These are phyloP conservation scores for Pseudocercospora fijiensis DNA, from an alignment of 2,329 filamentous ascomycete species.

Conservation along the genomic window DNA sequence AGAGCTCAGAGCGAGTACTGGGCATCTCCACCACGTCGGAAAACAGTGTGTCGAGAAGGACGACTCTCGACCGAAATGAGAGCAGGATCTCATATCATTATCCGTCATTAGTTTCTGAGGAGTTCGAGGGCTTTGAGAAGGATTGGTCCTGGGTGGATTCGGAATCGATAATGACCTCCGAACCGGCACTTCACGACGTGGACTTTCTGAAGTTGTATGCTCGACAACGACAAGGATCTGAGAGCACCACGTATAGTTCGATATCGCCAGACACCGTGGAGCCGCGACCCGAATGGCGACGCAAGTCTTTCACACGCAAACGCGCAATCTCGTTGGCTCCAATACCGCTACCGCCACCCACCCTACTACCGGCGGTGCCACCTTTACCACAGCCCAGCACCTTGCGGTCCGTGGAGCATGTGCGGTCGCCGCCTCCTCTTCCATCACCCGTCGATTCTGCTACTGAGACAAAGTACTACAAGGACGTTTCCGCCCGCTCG, in stretches of 20 bases:
- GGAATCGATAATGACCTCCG: constrained; percentile 18
- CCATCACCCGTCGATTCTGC: constrained; percentile 2
- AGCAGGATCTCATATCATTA: constrained; percentile 18
- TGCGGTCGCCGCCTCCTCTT: constrained; percentile 9
- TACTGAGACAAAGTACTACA: constrained; percentile 64
- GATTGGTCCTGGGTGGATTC: constrained; percentile 22
- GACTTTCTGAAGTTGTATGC: constrained; percentile 12
- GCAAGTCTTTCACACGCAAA: constrained; percentile 25
- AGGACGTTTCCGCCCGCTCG: constrained; percentile 81
- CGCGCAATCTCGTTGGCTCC: constrained; percentile 30
- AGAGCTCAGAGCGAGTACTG: constrained; percentile 49
- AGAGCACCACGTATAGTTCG: constrained; percentile 17
- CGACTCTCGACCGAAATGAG: constrained; percentile 13
- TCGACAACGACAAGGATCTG: constrained; percentile 18
- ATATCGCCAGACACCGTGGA: constrained; percentile 7
- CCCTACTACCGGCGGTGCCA: constrained; percentile 29
- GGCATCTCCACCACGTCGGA: constrained; percentile 12
- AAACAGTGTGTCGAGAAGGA: constrained; percentile 5
- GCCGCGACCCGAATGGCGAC: constrained; percentile 3
- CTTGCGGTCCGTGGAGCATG: constrained; percentile 5
- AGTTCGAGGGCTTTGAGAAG: constrained; percentile 20
- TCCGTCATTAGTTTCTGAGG: constrained; percentile 15
- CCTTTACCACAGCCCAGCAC: constrained; percentile 22
- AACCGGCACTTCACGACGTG: constrained; percentile 14
- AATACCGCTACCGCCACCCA: constrained; percentile 34